Conservation (phyloP, 345 rosid genomes). For the Hibiscus trionum region DNA sequence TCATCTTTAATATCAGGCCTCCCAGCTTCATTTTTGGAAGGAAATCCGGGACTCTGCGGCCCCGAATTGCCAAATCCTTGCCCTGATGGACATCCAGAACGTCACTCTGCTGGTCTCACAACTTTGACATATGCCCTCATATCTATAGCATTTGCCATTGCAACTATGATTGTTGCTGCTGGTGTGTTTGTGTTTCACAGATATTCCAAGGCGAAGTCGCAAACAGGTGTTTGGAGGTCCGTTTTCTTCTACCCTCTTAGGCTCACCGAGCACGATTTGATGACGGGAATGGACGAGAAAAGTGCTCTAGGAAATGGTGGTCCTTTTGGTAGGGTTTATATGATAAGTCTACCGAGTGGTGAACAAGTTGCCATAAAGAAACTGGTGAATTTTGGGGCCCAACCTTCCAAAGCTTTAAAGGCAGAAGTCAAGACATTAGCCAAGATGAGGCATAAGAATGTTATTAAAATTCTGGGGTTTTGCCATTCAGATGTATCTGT, state of each 20-base stretch:
- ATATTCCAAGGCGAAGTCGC: conserved; percentile 43
- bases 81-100: conserved; percentile 31
- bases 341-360: conserved; percentile 59
- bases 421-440: conserved; percentile 78
- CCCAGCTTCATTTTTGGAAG: conserved; percentile 86
- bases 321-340: conserved; percentile 54
- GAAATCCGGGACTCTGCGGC: conserved; percentile 82
- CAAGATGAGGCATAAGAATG: conserved; percentile 78
- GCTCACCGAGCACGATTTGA: conserved; percentile 64
- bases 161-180: conserved; percentile 40
- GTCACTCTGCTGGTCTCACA: conserved; percentile 29
- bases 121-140: conserved; percentile 46
- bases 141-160: conserved; percentile 56
- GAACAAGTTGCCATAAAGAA: conserved; percentile 77
- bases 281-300: conserved; percentile 59
- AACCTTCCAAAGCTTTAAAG: conserved; percentile 59
- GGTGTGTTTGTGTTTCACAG: conserved; percentile 44
- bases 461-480: conserved; percentile 65
- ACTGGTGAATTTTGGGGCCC: conserved; percentile 52
- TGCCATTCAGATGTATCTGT: conserved; percentile 68
- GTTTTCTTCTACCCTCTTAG: conserved; percentile 79
- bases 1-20: conserved; percentile 67
- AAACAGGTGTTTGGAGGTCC: conserved; percentile 53
- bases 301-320: conserved; percentile 50
- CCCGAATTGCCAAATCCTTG: conserved; percentile 66